These are phyloP conservation scores for Agaricus bisporus DNA, from an alignment of 768 basidiomycete species.

Conservation along the genomic window DNA sequence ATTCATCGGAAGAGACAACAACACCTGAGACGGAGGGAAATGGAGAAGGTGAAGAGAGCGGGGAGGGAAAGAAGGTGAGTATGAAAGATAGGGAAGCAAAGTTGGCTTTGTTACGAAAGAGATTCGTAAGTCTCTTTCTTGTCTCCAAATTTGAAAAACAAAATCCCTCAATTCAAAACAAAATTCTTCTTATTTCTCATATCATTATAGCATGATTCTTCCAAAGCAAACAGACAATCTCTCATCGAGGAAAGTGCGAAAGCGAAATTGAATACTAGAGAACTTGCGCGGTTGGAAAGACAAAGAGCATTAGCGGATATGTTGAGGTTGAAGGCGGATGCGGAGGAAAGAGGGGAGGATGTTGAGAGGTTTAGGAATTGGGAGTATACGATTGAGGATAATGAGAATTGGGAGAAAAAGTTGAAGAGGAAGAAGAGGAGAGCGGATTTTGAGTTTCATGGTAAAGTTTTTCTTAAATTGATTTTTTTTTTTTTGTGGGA, in stretches of 20 bases:
- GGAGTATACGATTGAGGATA: conserved; percentile 94
- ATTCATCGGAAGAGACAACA: conserved; percentile 1
- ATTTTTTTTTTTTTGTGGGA: too few species aligned
- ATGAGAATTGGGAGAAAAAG: conserved; percentile 95
- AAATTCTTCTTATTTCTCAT: conserved; percentile 6
- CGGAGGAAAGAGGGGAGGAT: conserved; percentile 90
- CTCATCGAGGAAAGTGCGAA: conserved; percentile 81
- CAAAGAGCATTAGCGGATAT: conserved; percentile 89
- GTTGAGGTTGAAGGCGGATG: conserved; percentile 78
- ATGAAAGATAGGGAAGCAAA: conserved; percentile 75
- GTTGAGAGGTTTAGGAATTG: conserved; percentile 87
- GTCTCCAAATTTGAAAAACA: too few species aligned
- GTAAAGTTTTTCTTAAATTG: too few species aligned
- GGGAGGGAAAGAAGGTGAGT: conserved; percentile 28
- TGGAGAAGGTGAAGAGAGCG: conserved; percentile 12
- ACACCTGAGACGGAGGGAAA: conserved; percentile 14
- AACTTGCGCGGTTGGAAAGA: conserved; percentile 78
- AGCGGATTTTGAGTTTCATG: conserved; percentile 88
- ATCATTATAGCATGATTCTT: conserved; percentile 57
- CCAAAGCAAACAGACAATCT: conserved; percentile 79
- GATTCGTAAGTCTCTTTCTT: conserved; percentile 58
- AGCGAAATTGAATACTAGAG: conserved; percentile 70
- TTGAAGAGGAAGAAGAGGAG: conserved; percentile 73
- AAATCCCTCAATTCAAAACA: neutral
- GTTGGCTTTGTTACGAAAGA: conserved; percentile 67